These are phyloP conservation scores for Diaporthe capsici DNA, from an alignment of 2,329 filamentous ascomycete species.

Conservation along the genomic window DNA sequence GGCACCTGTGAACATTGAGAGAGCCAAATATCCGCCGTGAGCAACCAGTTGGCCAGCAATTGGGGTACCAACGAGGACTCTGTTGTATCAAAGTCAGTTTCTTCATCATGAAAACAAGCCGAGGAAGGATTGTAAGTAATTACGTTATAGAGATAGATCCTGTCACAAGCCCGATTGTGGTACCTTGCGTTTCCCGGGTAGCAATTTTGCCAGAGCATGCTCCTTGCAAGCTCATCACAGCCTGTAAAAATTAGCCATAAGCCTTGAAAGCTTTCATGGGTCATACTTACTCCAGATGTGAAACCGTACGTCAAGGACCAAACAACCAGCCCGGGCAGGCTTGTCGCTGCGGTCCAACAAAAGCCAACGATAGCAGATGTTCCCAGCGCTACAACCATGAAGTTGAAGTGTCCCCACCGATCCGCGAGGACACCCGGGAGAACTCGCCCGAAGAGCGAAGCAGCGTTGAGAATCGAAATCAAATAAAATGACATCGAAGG, in stretches of 20 bases:
- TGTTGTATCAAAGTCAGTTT: conserved; percentile 38
- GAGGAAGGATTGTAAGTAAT: neutral
- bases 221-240: conserved; percentile 61
- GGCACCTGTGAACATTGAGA: conserved; percentile 56
- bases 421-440: conserved; percentile 63
- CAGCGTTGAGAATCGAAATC: conserved; percentile 70
- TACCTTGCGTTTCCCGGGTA: conserved; percentile 54
- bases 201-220: conserved; percentile 60
- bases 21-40: conserved; percentile 56
- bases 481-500: conserved; percentile 61
- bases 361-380: conserved; percentile 56
- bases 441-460: conserved; percentile 66
- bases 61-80: conserved; percentile 57
- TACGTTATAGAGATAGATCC: conserved; percentile 59
- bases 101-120: conserved; percentile 42
- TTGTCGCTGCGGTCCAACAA: conserved; percentile 59
- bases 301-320: conserved; percentile 62
- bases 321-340: conserved; percentile 58
- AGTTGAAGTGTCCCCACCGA: conserved; percentile 56
- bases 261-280: neutral
- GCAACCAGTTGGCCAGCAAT: conserved; percentile 56
- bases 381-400: conserved; percentile 55
- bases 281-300: conserved; percentile 55
- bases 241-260: conserved; percentile 47
- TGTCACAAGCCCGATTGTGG: conserved; percentile 58